These are phyloP conservation scores for Kwoniella sp. DNA, from an alignment of 768 basidiomycete genomes.

Conservation along the genomic window DNA sequence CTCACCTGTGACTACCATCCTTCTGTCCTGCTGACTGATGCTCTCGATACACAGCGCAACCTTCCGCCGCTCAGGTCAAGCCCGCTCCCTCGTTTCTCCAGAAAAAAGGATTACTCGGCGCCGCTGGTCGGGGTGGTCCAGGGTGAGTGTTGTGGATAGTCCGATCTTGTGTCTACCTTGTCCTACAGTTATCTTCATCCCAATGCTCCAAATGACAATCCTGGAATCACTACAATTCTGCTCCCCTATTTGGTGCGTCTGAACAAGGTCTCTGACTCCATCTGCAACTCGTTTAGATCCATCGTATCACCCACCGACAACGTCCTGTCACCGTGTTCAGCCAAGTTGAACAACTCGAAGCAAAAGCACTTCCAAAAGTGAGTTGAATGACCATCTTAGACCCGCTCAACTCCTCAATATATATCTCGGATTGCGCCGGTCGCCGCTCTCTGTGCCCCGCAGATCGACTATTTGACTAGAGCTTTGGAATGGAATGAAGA, in stretches of 20 bases:
- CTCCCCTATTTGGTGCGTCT: too few relatives aligned
- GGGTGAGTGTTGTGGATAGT: slow-evolving; percentile 27
- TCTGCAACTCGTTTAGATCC: slow-evolving; percentile 17
- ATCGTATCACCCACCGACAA: slow-evolving; percentile 57
- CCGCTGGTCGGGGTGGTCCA: slow-evolving; percentile 25
- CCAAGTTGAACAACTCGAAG: slow-evolving; percentile 55
- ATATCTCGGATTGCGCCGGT: neutral
- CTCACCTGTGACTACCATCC: too few relatives aligned
- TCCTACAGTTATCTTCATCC: neutral
- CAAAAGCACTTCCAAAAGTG: slow-evolving; percentile 57
- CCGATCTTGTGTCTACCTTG: too few relatives aligned
- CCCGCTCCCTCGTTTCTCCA: slow-evolving; percentile 38
- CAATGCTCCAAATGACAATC: neutral
- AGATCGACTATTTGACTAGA: too few relatives aligned
- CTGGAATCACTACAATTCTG: too few relatives aligned
- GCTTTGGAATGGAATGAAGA: too few relatives aligned
- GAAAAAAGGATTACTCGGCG: slow-evolving; percentile 48
- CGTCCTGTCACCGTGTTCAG: slow-evolving; percentile 56
- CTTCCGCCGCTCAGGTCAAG: slow-evolving; percentile 14
- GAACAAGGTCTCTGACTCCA: neutral
- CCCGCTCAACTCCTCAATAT: neutral
- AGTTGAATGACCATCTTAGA: slow-evolving; percentile 22
- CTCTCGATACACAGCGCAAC: slow-evolving; percentile 13
- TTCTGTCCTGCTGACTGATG: neutral
- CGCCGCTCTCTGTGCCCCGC: too few relatives aligned